Evolutionary conservation across 106 monocot species (phyloP).

Genomic region (Posidonia australis): DNA sequence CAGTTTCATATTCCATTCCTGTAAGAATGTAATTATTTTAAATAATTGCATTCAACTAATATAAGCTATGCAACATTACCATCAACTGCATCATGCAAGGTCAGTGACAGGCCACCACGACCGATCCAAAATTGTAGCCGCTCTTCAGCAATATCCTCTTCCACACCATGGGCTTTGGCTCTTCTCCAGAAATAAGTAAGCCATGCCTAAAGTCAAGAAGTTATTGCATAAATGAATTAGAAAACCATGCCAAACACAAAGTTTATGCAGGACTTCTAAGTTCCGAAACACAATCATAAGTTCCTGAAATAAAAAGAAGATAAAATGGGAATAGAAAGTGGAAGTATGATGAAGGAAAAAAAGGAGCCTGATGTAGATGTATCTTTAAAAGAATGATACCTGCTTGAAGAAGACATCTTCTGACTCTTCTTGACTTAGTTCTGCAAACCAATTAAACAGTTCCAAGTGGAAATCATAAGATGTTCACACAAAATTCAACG

Average conservation of each 20-base stretch:
- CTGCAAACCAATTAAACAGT: conserved; percentile 20
- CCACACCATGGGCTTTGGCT: conserved; percentile 60
- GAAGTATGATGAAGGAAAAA: too few species aligned
- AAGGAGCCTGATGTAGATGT: too few species aligned
- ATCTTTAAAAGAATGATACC: conserved; percentile 20
- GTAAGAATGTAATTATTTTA: too few species aligned
- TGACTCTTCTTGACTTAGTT: conserved; percentile 52
- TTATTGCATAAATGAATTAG: neutral
- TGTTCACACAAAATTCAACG: neutral
- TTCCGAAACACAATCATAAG: too few species aligned
- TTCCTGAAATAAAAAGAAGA: too few species aligned
- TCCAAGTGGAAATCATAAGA: neutral
- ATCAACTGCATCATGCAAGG: conserved; percentile 50
- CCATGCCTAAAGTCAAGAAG: conserved; percentile 47
- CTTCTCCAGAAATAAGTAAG: conserved; percentile 81
- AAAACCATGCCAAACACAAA: neutral
- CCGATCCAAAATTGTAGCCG: conserved; percentile 71
- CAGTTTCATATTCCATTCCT: too few species aligned
- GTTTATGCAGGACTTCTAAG: neutral
- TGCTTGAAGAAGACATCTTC: conserved; percentile 86
- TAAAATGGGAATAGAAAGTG: too few species aligned
- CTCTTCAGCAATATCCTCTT: conserved; percentile 81
- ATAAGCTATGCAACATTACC: conserved; percentile 29
- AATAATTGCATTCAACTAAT: neutral
- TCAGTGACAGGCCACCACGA: conserved; percentile 35